Percentiles rank a stretch among this genome's conserved stretches.
phyloP scores from a whole-genome alignment of 148 eudicot genomes.

The Mesembryanthemum crystallinum region DNA sequence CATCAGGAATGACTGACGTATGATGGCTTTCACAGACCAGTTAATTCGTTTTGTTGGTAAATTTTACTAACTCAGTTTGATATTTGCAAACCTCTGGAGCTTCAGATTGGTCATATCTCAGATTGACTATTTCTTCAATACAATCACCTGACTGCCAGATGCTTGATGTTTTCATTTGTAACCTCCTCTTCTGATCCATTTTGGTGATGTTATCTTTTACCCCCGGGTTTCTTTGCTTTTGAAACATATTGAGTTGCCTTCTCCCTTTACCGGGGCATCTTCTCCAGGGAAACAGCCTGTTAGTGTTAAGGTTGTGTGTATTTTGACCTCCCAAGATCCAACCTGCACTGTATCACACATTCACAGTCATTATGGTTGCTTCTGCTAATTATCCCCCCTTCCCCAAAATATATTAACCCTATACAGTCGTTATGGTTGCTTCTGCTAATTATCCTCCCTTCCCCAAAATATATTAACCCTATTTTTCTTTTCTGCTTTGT shows the following conservation, averaged over 20 bases:
- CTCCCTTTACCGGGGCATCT: background rate
- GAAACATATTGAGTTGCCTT: background rate
- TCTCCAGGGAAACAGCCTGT: background rate
- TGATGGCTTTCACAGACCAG: too few species aligned
- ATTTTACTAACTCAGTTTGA: background rate
- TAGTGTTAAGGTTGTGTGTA: background rate
- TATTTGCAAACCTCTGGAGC: background rate
- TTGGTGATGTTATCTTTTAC: background rate
- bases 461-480: too few species aligned
- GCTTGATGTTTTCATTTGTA: background rate
- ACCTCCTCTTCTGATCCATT: background rate
- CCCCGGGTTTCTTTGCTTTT: too few species aligned
- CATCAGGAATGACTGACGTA: background rate
- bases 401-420: too few species aligned
- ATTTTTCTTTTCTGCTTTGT: slow-evolving; percentile 6
- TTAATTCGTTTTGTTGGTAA: background rate
- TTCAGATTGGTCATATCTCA: background rate
- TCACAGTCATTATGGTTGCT: too few species aligned
- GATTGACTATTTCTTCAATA: background rate
- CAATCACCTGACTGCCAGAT: background rate
- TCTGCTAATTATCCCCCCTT: too few species aligned
- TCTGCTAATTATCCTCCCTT: too few species aligned
- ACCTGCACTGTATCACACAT: background rate
- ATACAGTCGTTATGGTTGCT: slow-evolving; percentile 43
- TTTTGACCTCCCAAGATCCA: background rate